phyloP scores from a whole-genome alignment of 129 eudicot species.

The Saussurea involucrata region DNA sequence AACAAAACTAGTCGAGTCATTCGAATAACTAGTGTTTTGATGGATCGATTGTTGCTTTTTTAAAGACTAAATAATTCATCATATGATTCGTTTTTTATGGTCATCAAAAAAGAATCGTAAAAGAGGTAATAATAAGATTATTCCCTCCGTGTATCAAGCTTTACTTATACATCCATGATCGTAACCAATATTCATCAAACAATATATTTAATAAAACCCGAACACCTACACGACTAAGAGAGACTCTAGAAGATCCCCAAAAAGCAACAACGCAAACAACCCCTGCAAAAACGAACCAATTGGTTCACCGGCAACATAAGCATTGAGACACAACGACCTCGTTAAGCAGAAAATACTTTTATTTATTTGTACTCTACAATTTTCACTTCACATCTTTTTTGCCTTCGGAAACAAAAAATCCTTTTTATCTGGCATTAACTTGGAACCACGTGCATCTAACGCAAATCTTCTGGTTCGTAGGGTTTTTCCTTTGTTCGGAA shows the following conservation, averaged over 20 bases:
- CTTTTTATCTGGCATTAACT: too few species aligned
- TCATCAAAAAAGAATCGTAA: background rate
- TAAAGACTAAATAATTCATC: background rate
- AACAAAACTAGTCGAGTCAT: constrained; percentile 13
- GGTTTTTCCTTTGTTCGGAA: too few species aligned
- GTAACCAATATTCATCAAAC: background rate
- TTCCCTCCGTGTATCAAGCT: background rate
- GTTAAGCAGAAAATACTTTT: too few species aligned
- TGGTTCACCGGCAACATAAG: background rate
- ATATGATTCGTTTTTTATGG: background rate
- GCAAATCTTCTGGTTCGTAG: too few species aligned
- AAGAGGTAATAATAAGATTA: background rate
- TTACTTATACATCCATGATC: background rate
- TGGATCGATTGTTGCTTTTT: background rate
- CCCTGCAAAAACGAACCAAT: background rate
- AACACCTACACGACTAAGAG: background rate
- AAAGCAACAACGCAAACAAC: background rate
- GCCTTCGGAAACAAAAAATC: too few species aligned
- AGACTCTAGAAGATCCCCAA: background rate
- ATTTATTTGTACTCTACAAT: too few species aligned
- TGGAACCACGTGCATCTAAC: too few species aligned
- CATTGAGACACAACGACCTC: background rate
- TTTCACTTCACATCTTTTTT: background rate
- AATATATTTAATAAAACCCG: background rate
- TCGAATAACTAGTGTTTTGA: constrained; percentile 4